phyloP scores from a whole-genome alignment of 2,329 filamentous ascomycete species.

The Sarocladium kiliense region DNA sequence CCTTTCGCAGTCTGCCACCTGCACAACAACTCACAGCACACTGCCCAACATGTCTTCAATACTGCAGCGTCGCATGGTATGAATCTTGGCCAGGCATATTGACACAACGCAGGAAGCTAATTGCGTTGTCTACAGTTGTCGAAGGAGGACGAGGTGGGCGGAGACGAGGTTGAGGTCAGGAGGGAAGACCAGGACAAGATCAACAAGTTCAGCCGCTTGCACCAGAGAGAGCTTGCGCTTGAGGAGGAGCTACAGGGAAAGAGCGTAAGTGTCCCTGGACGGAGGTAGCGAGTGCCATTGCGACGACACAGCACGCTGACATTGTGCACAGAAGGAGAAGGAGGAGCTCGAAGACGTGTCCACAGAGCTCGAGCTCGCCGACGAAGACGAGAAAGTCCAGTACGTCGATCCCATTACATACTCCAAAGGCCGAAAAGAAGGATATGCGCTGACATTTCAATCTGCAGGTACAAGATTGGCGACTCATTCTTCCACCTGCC shows the following conservation, averaged over 20 bases:
- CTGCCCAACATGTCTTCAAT: slow-evolving; percentile 33
- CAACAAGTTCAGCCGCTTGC: slow-evolving; percentile 92
- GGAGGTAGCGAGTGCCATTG: neutral
- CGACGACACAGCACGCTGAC: slow-evolving; percentile 9
- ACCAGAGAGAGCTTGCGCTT: slow-evolving; percentile 74
- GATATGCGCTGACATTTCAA: slow-evolving; percentile 8
- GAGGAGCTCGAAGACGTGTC: slow-evolving; percentile 94
- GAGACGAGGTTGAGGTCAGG: slow-evolving; percentile 86
- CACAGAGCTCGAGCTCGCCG: slow-evolving; percentile 85
- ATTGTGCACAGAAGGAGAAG: slow-evolving; percentile 76
- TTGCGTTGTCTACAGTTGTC: slow-evolving; percentile 59
- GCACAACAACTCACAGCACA: neutral
- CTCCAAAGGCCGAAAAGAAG: neutral
- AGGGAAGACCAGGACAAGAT: slow-evolving; percentile 98
- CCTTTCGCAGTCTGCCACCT: neutral
- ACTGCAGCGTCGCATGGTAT: slow-evolving; percentile 58
- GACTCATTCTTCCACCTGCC: slow-evolving; percentile 90
- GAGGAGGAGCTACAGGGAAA: slow-evolving; percentile 79
- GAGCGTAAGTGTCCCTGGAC: slow-evolving; percentile 49
- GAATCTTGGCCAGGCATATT: too few relatives aligned
- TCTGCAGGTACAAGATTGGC: slow-evolving; percentile 83
- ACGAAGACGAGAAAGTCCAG: slow-evolving; percentile 92
- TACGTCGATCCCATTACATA: slow-evolving; percentile 40
- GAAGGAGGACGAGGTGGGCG: slow-evolving; percentile 82
- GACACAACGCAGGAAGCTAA: neutral